Percentiles rank a stretch among this genome's conserved stretches.
phyloP scores from a whole-genome alignment of 495 filamentous ascomycete species.

The Jackrogersella minutella region DNA sequence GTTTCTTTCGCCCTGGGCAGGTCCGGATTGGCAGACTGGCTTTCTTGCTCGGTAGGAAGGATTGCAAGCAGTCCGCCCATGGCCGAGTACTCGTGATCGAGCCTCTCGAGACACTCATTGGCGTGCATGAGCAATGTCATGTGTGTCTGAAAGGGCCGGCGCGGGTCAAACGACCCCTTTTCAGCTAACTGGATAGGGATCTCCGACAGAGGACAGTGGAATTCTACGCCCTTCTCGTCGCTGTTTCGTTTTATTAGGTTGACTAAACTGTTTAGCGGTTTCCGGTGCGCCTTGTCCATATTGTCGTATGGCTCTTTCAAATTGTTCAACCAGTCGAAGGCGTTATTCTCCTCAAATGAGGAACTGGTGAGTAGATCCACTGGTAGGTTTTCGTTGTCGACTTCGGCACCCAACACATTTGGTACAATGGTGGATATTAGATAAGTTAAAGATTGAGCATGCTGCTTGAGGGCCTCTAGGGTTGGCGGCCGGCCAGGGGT shows the following conservation, averaged over 20 bases:
- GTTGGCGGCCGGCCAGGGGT: slow-evolving; percentile 56
- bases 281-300: slow-evolving; percentile 53
- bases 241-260: slow-evolving; percentile 54
- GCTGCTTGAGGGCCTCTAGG: slow-evolving; percentile 61
- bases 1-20: slow-evolving; percentile 48
- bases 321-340: slow-evolving; percentile 61
- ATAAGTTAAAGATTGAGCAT: slow-evolving; percentile 59
- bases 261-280: slow-evolving; percentile 53
- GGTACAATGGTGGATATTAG: slow-evolving; percentile 58
- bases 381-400: slow-evolving; percentile 32
- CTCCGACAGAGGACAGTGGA: slow-evolving; percentile 53
- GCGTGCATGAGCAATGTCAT: slow-evolving; percentile 60
- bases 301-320: slow-evolving; percentile 54
- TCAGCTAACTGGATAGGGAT: slow-evolving; percentile 17
- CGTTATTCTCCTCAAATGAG: slow-evolving; percentile 22
- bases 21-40: slow-evolving; percentile 40
- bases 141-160: slow-evolving; percentile 54
- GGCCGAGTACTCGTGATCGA: slow-evolving; percentile 62
- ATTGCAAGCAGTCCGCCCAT: slow-evolving; percentile 60
- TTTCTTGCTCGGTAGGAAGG: slow-evolving; percentile 49
- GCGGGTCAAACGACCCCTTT: slow-evolving; percentile 19
- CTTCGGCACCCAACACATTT: slow-evolving; percentile 36
- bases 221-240: slow-evolving; percentile 50
- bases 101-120: slow-evolving; percentile 60
- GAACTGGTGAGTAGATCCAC: not conserved